Evolutionary conservation across 345 rosid species (phyloP), one percentile per base, ranked within the genome.

Genomic region (Sisymbrium irio): DNA sequence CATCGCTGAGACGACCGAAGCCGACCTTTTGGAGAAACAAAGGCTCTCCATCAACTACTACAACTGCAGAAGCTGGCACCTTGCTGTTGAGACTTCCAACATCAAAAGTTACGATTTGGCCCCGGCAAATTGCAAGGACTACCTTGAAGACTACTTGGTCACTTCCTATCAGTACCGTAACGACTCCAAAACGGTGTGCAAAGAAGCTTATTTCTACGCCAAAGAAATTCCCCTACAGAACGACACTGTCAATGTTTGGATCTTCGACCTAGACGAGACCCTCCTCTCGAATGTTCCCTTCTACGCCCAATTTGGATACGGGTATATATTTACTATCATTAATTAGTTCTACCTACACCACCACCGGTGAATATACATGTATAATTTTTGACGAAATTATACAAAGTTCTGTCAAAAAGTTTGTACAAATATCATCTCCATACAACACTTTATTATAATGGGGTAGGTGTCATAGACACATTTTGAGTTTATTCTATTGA

Each of bases 201-300:
- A 62, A 2, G 78, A 81, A 27, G 87, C 88, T 28, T 36, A 76
- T 11, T 6, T 27, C 59, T 82, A 82, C 39, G 86, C 85, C 3
- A 37, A 77, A 62, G 73, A 65, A 71, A 70, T 85, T 62, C 15
- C 74, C 27, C 44, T 75, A 25, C 59, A 32, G 53, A 60, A 75
- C 5, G 88, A 89, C 9, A 86, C 90, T 40, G 73, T 74, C 18
- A 85, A 87, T 39, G 59, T 69, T 3, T 89, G 90, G 88, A 17
- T 87, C 18, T 87, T 89, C 64, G 92, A 89, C 15, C 44, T 89
- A 7, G 95, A 85, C 36, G 91, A 89, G 22, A 89, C 91, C 2
- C 10, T 84, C 2, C 85, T 89, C 65, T 82, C 33, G 0, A 30
- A 0, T 4, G 6, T 30, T 30, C 33, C 33, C 33, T 30, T 30